Base-by-base conservation (phyloP, 2,329 filamentous ascomycete genomes). In the Colletotrichum sp. region DNA sequence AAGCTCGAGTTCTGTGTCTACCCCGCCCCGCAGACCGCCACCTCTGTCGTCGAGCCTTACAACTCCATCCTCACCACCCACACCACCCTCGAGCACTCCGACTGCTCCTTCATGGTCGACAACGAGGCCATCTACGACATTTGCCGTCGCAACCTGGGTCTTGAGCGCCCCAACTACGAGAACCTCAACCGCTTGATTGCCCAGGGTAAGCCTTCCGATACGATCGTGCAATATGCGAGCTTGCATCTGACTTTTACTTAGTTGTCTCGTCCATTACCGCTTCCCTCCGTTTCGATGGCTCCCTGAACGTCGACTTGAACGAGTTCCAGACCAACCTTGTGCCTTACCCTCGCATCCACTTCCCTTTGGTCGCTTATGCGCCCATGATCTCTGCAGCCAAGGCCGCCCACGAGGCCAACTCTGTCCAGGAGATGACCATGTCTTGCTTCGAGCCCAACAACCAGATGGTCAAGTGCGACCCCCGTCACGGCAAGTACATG, bases 311-410 rank as follows among this genome's bases (percentile, higher is more conserved):
- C 89, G 96, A 99, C 87, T 90, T 99, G 81, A 98, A 98, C 92
- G 96, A 99, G 91, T 99, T 99, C 95, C 96, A 99, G 93, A 99
- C 96, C 89, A 99, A 99, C 92, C 89, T 99, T 88, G 96, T 99
- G 78, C 96, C 96, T 78, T 99, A 99, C 90, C 96, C 96, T 80
- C 96, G 96, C 89, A 99, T 99, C 84, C 96, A 99, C 90, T 99
- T 98, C 94, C 96, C 96, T 85, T 94, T 99, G 82, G 96, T 99
- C 83, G 96, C 96, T 80, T 99, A 99, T 86, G 92, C 97, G 60
- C 96, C 96, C 77, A 95, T 99, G 84, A 93, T 99, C 87, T 98
- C 96, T 78, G 95, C 96, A 78, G 94, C 95, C 86, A 98, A 98
- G 93, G 95, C 96, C 82, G 94, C 95, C 76, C 96, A 99, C 90